phyloP scores from a whole-genome alignment of 495 filamentous ascomycete species.

The Acidomyces sp. region DNA sequence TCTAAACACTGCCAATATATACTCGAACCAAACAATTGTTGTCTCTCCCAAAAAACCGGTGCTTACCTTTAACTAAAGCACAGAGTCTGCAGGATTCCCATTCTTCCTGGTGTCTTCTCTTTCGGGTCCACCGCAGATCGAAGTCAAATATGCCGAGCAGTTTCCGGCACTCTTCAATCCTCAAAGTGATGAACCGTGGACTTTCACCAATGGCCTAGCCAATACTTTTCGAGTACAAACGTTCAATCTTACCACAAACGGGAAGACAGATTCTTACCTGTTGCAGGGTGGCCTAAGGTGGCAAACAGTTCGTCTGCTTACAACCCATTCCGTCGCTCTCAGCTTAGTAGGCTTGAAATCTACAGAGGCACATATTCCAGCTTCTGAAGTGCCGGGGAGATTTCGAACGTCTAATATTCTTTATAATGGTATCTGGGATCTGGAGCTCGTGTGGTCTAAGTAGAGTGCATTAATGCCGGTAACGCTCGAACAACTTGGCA shows the following conservation, averaged over 20 bases:
- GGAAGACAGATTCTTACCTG: slow-evolving; percentile 4
- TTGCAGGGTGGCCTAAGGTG: slow-evolving; percentile 18
- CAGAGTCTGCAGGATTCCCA: slow-evolving; percentile 15
- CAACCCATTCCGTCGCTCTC: slow-evolving; percentile 9
- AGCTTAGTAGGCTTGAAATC: slow-evolving; percentile 4
- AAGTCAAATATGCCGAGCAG: slow-evolving; percentile 13
- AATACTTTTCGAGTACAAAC: slow-evolving; percentile 14
- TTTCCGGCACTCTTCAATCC: neutral
- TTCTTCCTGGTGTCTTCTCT: slow-evolving; percentile 8
- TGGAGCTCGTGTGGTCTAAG: slow-evolving; percentile 11
- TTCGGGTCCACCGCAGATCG: slow-evolving; percentile 7
- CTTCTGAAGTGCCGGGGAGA: slow-evolving; percentile 1
- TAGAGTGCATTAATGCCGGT: slow-evolving; percentile 15
- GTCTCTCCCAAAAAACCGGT: neutral
- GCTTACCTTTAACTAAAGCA: slow-evolving; percentile 13
- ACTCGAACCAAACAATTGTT: neutral
- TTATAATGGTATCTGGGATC: slow-evolving; percentile 12
- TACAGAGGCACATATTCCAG: neutral
- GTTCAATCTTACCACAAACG: slow-evolving; percentile 11
- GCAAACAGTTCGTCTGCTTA: slow-evolving; percentile 18
- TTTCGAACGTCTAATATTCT: slow-evolving; percentile 7
- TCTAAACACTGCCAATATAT: neutral
- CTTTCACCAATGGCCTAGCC: slow-evolving; percentile 6
- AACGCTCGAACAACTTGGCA: slow-evolving; percentile 8
- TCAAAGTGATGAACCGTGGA: slow-evolving; percentile 12